Conservation (phyloP, 305 asterid species). For the Rubia peregrina region DNA sequence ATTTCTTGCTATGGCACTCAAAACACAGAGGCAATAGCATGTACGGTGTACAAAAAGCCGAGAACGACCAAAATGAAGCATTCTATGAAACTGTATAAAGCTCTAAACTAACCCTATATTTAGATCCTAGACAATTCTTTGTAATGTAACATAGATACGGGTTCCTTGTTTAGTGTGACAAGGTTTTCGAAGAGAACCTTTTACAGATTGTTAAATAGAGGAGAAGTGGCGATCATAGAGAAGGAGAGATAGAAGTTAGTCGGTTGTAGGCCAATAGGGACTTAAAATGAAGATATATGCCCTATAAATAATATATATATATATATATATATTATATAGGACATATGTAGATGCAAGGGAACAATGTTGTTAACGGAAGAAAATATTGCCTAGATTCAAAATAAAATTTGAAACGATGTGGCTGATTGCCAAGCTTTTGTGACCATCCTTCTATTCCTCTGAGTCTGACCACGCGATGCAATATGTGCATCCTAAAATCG, state of each 20-base stretch:
- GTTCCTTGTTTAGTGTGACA: constrained; percentile 30
- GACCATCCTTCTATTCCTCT: constrained; percentile 26
- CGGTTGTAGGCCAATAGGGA: constrained; percentile 17
- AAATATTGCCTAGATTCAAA: constrained; percentile 1
- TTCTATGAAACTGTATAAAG: constrained; percentile 33
- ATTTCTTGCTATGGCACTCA: constrained; percentile 15
- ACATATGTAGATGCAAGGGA: too few relatives aligned
- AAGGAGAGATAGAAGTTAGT: constrained; percentile 15
- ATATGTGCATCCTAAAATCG: too few relatives aligned
- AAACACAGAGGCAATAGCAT: constrained; percentile 19
- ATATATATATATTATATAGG: too few relatives aligned
- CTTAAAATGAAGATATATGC: constrained; percentile 12
- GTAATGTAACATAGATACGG: constrained; percentile 46
- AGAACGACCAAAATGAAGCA: constrained; percentile 26
- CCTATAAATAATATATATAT: too few relatives aligned
- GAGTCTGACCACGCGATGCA: constrained; percentile 13
- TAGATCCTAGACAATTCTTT: constrained; percentile 50
- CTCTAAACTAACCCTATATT: constrained; percentile 28
- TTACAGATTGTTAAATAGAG: constrained; percentile 28
- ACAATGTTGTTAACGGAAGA: too few relatives aligned
- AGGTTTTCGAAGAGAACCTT: constrained; percentile 35
- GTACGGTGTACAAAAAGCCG: constrained; percentile 22
- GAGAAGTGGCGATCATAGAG: constrained; percentile 24
- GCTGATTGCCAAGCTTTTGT: constrained; percentile 23
- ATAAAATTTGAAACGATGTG: constrained; percentile 29